These are phyloP conservation scores for Leishmania amazonensis DNA, from an alignment of 208 protist species.

Conservation along the genomic window DNA sequence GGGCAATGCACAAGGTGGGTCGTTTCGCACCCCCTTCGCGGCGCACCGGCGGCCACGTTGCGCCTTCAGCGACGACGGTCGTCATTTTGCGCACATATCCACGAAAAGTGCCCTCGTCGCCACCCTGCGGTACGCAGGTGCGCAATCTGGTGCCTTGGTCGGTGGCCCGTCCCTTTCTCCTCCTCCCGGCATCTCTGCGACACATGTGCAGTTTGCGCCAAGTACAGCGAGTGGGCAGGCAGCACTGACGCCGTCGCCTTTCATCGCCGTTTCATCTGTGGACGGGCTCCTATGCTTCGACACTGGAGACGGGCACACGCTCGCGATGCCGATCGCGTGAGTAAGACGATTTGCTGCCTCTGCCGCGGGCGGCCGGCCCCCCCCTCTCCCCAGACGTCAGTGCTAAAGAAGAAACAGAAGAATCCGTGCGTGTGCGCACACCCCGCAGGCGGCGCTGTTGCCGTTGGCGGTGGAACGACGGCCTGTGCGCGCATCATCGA, in stretches of 20 bases:
- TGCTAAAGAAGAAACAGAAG: not conserved
- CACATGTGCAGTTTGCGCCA: constrained; percentile 3
- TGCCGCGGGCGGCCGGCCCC: not conserved
- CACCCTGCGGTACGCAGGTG: not conserved
- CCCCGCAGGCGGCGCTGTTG: not conserved
- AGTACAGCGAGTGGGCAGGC: not conserved
- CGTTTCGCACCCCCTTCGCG: not conserved
- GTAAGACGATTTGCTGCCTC: not conserved
- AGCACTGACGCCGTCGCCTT: not conserved
- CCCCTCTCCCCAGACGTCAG: not conserved
- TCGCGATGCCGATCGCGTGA: constrained; percentile 5
- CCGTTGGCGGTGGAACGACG: not conserved
- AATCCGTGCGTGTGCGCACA: not conserved
- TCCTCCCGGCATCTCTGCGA: not conserved
- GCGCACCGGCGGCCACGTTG: constrained; percentile 9
- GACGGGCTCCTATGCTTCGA: constrained; percentile 28
- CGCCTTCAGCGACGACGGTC: constrained; percentile 18
- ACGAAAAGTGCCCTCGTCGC: not conserved
- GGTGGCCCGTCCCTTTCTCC: not conserved
- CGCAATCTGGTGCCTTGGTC: not conserved
- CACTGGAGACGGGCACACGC: constrained; percentile 20
- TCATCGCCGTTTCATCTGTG: constrained; percentile 26
- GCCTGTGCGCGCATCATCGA: not conserved
- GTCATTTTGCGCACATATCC: constrained; percentile 13
- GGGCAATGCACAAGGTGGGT: not conserved